Evolutionary conservation across 2,329 filamentous ascomycete genomes (phyloP).

Genomic region (Paramyrothecium sp.): DNA sequence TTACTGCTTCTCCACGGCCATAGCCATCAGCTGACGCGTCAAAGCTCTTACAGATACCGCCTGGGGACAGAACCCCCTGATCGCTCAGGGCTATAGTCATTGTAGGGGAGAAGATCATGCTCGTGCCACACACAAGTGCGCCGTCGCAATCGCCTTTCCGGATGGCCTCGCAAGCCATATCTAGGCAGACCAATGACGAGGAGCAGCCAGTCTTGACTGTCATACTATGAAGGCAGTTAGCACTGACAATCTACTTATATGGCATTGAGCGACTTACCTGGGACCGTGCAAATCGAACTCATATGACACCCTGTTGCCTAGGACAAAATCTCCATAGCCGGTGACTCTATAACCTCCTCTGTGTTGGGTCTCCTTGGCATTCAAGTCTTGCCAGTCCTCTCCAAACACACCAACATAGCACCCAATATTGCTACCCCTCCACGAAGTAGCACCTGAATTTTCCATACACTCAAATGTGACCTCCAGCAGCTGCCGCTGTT

Average conservation of each 20-base stretch:
- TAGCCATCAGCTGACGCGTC: constrained; percentile 43
- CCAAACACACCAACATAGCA: constrained; percentile 31
- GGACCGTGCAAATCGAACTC: constrained; percentile 47
- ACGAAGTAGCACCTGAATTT: constrained; percentile 8
- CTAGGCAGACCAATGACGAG: constrained; percentile 24
- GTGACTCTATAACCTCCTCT: constrained; percentile 17
- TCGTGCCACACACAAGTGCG: constrained; percentile 30
- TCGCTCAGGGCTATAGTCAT: constrained; percentile 17
- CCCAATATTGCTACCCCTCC: constrained; percentile 17
- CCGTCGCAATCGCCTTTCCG: constrained; percentile 19
- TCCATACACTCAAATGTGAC: constrained; percentile 12
- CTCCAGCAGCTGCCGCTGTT: constrained; percentile 13
- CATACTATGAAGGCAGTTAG: constrained; percentile 17
- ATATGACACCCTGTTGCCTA: constrained; percentile 28
- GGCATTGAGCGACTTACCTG: too few relatives aligned
- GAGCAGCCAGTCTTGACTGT: constrained; percentile 35
- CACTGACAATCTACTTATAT: too few relatives aligned
- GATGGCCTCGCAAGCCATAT: constrained; percentile 28
- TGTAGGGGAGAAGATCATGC: constrained; percentile 28
- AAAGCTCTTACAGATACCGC: constrained; percentile 26
- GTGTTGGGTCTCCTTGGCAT: constrained; percentile 16
- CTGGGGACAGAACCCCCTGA: constrained; percentile 22
- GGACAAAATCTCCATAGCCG: constrained; percentile 18
- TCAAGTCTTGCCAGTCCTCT: constrained; percentile 27
- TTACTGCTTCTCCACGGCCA: constrained; percentile 42